Base-by-base conservation (phyloP, 371 early-diverging fungal species). In the Rhizopus microsporus region DNA sequence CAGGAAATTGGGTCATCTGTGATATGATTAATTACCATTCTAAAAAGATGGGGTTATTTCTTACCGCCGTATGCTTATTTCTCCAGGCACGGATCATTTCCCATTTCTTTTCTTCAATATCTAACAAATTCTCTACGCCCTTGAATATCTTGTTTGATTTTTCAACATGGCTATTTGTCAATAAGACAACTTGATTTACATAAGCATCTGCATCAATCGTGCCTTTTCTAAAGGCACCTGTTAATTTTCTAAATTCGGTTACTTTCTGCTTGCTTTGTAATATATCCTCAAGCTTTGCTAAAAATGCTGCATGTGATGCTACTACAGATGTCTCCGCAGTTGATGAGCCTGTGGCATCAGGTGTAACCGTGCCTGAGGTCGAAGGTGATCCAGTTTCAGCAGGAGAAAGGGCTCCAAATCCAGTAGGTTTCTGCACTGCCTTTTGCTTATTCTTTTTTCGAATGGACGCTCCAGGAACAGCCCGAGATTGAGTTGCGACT, bases 51-150 rank as follows among this genome's bases (percentile, higher is more conserved):
- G 16, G 7, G 42, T 56, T 63, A 58, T 23, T 23, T 23, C 23
- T 23, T 68, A 81, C 85, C 53, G 73, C 69, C 13, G 82, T 80
- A 56, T 87, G 85, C 43, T 74, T 83, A 66, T 91, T 89, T 35
- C 89, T 82, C 88, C 86, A 89, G 0, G 80, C 84, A 13, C 84
- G 72, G 33, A 89, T 67, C 67, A 93, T 68, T 31, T 86, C 88
- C 33, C 67, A 71, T 57, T 78, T 80, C 65, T 88, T 87, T n/a
- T 65, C 74, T 8, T 78, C 79, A 5, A 72, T 60, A 54, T 86
- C 82, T 59, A 84, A 53, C 51, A 84, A 59, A 13, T 81, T 80
- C 32, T 79, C 82, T 6, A 83, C 73, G 13, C 77, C 83, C 44
- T 74, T 69, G 31, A 86, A 63, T 49, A 83, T 69, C 63, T 83